Conservation (phyloP, 805 yeast species). For the Kluyveromyces nonfermentans region DNA sequence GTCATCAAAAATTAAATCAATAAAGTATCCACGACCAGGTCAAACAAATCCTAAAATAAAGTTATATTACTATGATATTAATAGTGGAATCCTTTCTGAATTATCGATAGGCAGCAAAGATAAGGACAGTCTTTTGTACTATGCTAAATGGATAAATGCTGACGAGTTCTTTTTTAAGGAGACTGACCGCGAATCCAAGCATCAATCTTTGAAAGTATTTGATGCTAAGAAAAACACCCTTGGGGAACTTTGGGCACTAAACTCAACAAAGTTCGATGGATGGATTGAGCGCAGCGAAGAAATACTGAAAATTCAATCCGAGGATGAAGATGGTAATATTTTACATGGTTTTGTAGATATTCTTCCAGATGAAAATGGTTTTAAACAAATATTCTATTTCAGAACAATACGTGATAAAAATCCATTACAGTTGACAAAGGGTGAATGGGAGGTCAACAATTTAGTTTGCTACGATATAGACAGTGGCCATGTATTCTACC, state of each 20-base stretch:
- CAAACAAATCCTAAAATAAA: constrained; percentile 46
- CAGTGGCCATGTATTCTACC: constrained; percentile 42
- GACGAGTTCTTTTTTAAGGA: constrained; percentile 46
- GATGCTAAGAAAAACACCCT: constrained; percentile 28
- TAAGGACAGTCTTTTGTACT: constrained; percentile 41
- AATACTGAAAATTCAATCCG: constrained; percentile 19
- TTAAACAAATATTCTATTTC: constrained; percentile 56
- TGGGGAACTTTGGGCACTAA: constrained; percentile 33
- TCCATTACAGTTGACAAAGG: constrained; percentile 37
- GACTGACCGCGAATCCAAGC: constrained; percentile 53
- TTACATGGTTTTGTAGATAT: constrained; percentile 55
- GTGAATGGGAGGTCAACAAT: constrained; percentile 45
- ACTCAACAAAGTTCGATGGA: constrained; percentile 39
- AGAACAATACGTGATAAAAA: constrained; percentile 33
- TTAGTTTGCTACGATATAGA: constrained; percentile 37
- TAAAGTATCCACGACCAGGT: constrained; percentile 73
- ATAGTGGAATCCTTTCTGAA: constrained; percentile 13
- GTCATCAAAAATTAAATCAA: constrained; percentile 38
- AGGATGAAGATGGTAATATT: constrained; percentile 16
- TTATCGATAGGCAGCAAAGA: constrained; percentile 18
- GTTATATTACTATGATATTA: constrained; percentile 35
- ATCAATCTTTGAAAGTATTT: constrained; percentile 40
- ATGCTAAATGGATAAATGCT: constrained; percentile 48
- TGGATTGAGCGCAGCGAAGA: constrained; percentile 50
- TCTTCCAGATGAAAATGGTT: constrained; percentile 42